Conservation (phyloP, 345 rosid species). For the Punica granatum region DNA sequence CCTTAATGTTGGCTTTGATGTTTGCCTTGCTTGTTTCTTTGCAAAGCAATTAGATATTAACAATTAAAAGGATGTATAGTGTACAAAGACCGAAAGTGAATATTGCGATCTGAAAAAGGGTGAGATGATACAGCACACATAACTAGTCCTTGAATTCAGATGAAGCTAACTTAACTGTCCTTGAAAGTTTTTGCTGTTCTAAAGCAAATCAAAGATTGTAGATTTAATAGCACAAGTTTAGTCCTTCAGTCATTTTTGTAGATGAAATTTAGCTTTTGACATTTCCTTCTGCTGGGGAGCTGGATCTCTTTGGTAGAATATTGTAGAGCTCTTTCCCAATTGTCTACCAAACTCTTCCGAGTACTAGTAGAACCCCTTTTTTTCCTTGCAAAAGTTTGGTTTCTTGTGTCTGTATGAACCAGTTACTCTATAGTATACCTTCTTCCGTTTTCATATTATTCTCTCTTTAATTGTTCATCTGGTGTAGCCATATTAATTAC, state of each 20-base stretch:
- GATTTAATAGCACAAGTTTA: neutral
- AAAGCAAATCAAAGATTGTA: no score
- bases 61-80: neutral
- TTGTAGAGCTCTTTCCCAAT: neutral
- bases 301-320: neutral
- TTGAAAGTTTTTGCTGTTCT: neutral
- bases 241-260: neutral
- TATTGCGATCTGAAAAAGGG: neutral
- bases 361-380: neutral
- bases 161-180: neutral
- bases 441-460: neutral
- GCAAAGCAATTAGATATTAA: neutral
- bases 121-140: neutral
- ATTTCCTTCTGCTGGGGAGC: neutral
- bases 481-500: constrained; percentile 57
- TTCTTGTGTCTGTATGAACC: neutral
- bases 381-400: neutral
- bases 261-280: neutral
- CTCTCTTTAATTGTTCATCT: constrained; percentile 2
- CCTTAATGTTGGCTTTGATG: neutral
- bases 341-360: neutral
- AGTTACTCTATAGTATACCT: neutral
- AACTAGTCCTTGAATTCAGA: neutral
- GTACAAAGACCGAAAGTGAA: neutral
- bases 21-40: neutral